phyloP scores from a whole-genome alignment of 345 rosid species.

The Corymbia maculata region DNA sequence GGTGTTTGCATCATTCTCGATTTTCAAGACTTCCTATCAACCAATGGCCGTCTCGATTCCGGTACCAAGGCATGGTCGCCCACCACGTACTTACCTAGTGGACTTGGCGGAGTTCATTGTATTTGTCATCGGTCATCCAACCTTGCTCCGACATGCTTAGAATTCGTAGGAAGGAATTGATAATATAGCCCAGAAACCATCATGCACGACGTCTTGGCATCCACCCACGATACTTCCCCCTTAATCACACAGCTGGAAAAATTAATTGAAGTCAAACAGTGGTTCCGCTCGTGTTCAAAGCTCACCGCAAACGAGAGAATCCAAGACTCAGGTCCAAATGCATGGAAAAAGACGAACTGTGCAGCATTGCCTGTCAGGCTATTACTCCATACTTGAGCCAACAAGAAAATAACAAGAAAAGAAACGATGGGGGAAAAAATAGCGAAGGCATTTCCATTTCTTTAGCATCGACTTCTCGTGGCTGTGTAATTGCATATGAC shows the following conservation, averaged over 20 bases:
- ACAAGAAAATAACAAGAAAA: neutral
- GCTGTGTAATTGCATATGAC: neutral
- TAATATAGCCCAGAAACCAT: neutral
- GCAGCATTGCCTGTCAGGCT: neutral
- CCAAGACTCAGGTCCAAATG: neutral
- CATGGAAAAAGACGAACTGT: neutral
- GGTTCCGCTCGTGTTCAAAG: neutral
- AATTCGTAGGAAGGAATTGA: too few species aligned
- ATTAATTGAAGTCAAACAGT: neutral
- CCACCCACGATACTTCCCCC: neutral
- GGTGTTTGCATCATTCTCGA: neutral
- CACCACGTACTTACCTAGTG: neutral
- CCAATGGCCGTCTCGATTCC: neutral
- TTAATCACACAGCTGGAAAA: neutral
- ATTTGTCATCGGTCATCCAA: neutral
- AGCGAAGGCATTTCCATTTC: neutral
- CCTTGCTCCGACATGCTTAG: neutral
- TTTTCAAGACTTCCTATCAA: neutral
- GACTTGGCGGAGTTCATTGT: neutral
- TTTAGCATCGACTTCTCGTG: neutral
- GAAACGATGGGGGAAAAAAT: neutral
- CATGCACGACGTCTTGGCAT: neutral
- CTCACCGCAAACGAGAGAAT: neutral
- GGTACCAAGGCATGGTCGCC: neutral
- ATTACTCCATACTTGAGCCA: neutral